Base-by-base conservation (phyloP, 2,329 filamentous ascomycete genomes). In the Microascus cirrosus region DNA sequence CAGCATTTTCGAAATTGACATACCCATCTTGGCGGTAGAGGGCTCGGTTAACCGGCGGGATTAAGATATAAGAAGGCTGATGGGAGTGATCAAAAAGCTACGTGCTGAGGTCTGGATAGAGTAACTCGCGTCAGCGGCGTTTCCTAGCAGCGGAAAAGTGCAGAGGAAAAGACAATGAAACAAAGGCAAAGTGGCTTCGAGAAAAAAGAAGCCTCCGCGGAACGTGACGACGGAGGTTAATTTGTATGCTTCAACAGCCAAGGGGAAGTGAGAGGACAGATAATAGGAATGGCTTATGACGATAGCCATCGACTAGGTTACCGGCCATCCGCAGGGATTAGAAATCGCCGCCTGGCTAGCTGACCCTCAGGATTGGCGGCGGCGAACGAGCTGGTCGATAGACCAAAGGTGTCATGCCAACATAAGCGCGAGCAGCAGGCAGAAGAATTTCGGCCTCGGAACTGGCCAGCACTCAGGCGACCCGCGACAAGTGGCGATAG, bases 1-100 rank as follows among this genome's bases (percentile, higher is more conserved):
- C 76, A 97, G 94, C 73, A 97, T 76, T 84, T 94, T 96, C 70
- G 92, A 97, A 79, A 97, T 90, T 73, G 88, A 85, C 77, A 97
- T 84, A 95, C 94, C 94, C 94, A 99, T 99, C 63, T 65, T 65
- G 61, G 62, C 63, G 64, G 63, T 62, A 18, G 39, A 18, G 39
- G 39, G 39, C 39, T 15, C 39, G 39, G 39, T 28, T 56, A 18
- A 39, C 39, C 39, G 24, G 34, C 18, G 54, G 50, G 50, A 51
- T 56, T 35, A 56, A 25, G 42, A 51, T 45, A 35, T 34, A 56
- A 24, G 24, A 32, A 32, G 42, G 24, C 3, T 28, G 11, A n/a
- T 56, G 55, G 36, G 20, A 7, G 22, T 20, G 12, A 13, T 15
- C 12, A 42, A 50, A 50, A 51, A 51, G 42, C 18, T 32, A 48